These are phyloP conservation scores for Passiflora organensis DNA, from an alignment of 345 rosid genomes.

Conservation along the genomic window DNA sequence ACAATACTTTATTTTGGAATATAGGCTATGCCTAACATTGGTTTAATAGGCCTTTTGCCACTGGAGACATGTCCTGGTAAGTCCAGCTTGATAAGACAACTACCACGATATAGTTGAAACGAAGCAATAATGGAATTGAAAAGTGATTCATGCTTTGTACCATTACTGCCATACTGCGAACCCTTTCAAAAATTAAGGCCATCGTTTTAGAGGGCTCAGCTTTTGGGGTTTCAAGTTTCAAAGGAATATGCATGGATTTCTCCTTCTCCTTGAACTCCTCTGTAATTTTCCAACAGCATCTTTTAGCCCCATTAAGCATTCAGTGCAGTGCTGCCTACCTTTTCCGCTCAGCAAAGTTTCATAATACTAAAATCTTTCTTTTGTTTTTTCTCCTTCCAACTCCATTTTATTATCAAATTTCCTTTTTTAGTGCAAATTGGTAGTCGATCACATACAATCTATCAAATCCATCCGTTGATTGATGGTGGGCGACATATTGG, in stretches of 20 bases:
- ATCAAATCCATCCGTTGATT: constrained; percentile 65
- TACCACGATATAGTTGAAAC: constrained; percentile 24
- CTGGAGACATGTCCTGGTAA: too few species aligned
- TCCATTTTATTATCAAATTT: constrained; percentile 10
- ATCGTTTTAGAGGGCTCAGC: constrained; percentile 27
- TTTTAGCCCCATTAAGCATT: constrained; percentile 12
- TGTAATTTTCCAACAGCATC: constrained; percentile 5
- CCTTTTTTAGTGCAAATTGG: neutral
- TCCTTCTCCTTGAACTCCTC: constrained; percentile 5
- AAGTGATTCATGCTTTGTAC: constrained; percentile 32
- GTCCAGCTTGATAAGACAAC: neutral
- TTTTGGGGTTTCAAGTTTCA: constrained; percentile 27
- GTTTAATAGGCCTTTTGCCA: too few species aligned
- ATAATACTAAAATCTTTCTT: constrained; percentile 8
- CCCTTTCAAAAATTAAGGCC: constrained; percentile 26
- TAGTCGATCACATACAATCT: neutral
- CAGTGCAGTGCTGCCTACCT: too few species aligned
- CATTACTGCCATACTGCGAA: constrained; percentile 19
- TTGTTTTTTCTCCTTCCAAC: neutral
- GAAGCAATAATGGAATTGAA: constrained; percentile 49
- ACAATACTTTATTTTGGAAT: too few species aligned
- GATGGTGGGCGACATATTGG: constrained; percentile 53
- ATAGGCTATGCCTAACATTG: too few species aligned
- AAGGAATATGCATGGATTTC: constrained; percentile 44
- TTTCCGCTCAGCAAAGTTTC: constrained; percentile 26